A percentile compares a stretch with the other conserved stretches of the same genome.
These are phyloP conservation scores for Xerocomus amazonicus DNA, from an alignment of 1,284 basidiomycete species.

Conservation along the genomic window DNA sequence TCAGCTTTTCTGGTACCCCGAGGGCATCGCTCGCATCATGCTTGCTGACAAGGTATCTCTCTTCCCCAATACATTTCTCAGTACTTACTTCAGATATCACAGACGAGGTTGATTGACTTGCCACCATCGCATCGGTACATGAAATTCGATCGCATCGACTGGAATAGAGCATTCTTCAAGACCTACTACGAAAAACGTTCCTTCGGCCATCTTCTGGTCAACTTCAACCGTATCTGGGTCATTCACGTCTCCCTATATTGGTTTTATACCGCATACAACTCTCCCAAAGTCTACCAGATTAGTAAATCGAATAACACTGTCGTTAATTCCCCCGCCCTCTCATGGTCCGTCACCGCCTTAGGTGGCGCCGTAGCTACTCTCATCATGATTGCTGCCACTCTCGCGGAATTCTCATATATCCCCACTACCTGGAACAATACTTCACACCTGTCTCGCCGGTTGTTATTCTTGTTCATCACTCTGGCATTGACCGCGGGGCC, in stretches of 20 bases:
- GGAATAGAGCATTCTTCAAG: conserved; percentile 95
- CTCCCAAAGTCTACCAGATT: conserved; percentile 73
- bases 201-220: conserved; percentile 90
- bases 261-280: conserved; percentile 94
- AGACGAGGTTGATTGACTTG: conserved; percentile 88
- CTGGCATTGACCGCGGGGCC: conserved; percentile 85
- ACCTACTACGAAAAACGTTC: conserved; percentile 96
- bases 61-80: neutral
- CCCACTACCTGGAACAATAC: conserved; percentile 98
- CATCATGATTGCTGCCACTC: conserved; percentile 91
- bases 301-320: conserved; percentile 31
- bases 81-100: conserved; percentile 4
- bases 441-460: conserved; percentile 84
- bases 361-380: conserved; percentile 87
- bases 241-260: conserved; percentile 90
- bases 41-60: conserved; percentile 77
- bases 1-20: conserved; percentile 99
- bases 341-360: conserved; percentile 85
- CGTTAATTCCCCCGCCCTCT: conserved; percentile 64
- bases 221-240: conserved; percentile 98
- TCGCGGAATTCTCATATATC: conserved; percentile 93
- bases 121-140: conserved; percentile 88
- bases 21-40: conserved; percentile 92
- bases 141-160: conserved; percentile 93
- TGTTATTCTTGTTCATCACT: conserved; percentile 81